A percentile compares a stretch with the other conserved stretches of the same genome.
These are phyloP conservation scores for Fusarium armeniacum DNA, from an alignment of 2,329 filamentous ascomycete species.

Conservation along the genomic window DNA sequence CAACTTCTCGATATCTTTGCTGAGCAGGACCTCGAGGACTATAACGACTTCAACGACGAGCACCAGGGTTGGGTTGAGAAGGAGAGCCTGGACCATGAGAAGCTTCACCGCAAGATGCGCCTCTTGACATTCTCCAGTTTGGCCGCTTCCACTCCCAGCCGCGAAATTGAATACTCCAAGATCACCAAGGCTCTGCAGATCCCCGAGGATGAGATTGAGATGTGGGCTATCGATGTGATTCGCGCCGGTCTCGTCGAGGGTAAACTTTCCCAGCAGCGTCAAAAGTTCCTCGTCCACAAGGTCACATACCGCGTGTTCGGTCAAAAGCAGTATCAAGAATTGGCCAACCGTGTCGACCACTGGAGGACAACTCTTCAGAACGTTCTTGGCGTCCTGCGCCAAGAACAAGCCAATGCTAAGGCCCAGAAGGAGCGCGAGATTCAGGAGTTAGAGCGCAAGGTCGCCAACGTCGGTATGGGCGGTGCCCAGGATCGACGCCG, in stretches of 20 bases:
- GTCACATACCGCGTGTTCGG: constrained; percentile 97
- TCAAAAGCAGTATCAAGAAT: constrained; percentile 98
- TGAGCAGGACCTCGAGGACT: constrained; percentile 93
- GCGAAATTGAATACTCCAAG: constrained; percentile 88
- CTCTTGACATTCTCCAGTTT: constrained; percentile 92
- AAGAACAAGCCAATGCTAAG: constrained; percentile 84
- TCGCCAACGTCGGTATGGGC: constrained; percentile 60
- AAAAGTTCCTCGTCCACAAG: constrained; percentile 95
- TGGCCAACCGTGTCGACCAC: constrained; percentile 89
- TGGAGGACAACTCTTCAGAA: constrained; percentile 87
- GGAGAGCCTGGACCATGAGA: constrained; percentile 77
- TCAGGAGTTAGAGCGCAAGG: constrained; percentile 78
- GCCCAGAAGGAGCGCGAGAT: constrained; percentile 82
- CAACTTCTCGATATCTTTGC: constrained; percentile 97
- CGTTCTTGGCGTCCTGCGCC: constrained; percentile 82
- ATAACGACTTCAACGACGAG: constrained; percentile 94
- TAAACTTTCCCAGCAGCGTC: constrained; percentile 92
- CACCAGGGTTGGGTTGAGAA: constrained; percentile 87
- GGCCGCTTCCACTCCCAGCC: constrained; percentile 84
- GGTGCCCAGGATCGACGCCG: constrained; percentile 55
- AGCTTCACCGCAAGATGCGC: constrained; percentile 94
- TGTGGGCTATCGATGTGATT: constrained; percentile 99
- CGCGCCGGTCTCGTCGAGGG: constrained; percentile 95
- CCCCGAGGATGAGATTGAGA: constrained; percentile 86
- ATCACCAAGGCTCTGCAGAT: constrained; percentile 91